Evolutionary conservation across 2,329 filamentous ascomycete genomes (phyloP), one percentile per base, ranked within the genome.

Genomic region (Botrytis tulipae): DNA sequence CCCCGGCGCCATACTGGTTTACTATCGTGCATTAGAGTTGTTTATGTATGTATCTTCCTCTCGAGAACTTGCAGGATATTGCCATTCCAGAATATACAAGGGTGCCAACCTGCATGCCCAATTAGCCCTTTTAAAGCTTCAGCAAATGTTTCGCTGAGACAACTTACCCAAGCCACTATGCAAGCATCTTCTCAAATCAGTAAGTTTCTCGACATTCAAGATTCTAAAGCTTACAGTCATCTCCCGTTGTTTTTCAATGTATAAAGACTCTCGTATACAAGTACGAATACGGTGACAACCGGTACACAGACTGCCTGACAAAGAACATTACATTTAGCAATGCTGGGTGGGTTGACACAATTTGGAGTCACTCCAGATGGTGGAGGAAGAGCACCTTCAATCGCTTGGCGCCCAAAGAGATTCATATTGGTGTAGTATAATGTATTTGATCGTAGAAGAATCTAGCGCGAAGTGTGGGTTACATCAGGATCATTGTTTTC

Each of bases 301-400:
- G 66, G 66, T 29, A 69, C n/a, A 42, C 46, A 69, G 57, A 69
- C 32, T 29, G 32, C 32, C 29, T 69, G 66, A 35, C 51, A 69
- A 48, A 69, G 48, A 59, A 69, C 3, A 35, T 69, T 59, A 25
- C 60, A 59, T 37, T 29, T 69, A 35, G 66, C 40, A n/a, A 69
- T 69, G 32, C 48, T 69, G 3, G 48, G 66, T 10, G 48, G 48
- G 48, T 42, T 40, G 18, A 59, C 14, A 12, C 59, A 69, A 69
- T 69, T 59, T 12, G 40, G 66, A 69, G 10, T 42, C 20, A 69
- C 48, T 54, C 66, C 66, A 29, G 48, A 1, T 18, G 66, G 66
- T 5, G 46, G 48, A 32, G 67, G n/a, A 32, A 60, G n/a, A 60
- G 46, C 67, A 60, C 48, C 67, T 32, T 35, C 51, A 35, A 70